Evolutionary conservation across 495 filamentous ascomycete genomes (phyloP), one percentile per base, ranked within the genome.

Genomic region (Aspergillus coremiiformis): DNA sequence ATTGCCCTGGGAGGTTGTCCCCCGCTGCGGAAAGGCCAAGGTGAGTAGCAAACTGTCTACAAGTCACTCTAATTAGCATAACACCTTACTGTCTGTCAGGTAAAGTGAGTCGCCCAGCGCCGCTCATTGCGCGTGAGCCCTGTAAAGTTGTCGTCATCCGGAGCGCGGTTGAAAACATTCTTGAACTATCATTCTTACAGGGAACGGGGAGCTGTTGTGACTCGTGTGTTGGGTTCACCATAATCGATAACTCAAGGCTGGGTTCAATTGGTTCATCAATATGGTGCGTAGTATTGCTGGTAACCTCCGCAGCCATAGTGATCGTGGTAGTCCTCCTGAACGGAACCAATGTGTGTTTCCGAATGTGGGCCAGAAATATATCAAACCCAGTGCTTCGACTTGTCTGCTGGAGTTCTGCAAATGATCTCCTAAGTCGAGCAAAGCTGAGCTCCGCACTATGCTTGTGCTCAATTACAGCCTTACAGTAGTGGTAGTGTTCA

Each of bases 381-480:
- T 24, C 24, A 20, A 44, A 51, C 12, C 33, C 49, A 20, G 49
- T 27, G 6, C 26, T 51, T n/a, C 35, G 24, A 15, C 49, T 44
- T 4, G 49, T 39, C 20, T 9, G 22, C 21, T 33, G 49, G 17
- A 51, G 22, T 24, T 51, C 49, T 44, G 37, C 22, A 44, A 51
- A 8, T 33, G 45, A 27, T 54, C 52, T 19, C 27, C 35, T 54
- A 1, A 54, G 52, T 12, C 21, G 46, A 33, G 51, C 21, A 24
- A 54, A 49, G 30, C 46, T 45, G 32, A 54, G 52, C 23, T 49
- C 45, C 14, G 52, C 52, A 8, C 11, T 54, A 27, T 54, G 45
- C 46, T 49, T 12, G 37, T 54, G 46, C 5, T 45, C 52, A 3
- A 54, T n/a, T n/a, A n/a, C n/a, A n/a, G n/a, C n/a, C n/a, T n/a